Conservation (phyloP, 2,329 filamentous ascomycete genomes). For the Hymenoscyphus occultus region DNA sequence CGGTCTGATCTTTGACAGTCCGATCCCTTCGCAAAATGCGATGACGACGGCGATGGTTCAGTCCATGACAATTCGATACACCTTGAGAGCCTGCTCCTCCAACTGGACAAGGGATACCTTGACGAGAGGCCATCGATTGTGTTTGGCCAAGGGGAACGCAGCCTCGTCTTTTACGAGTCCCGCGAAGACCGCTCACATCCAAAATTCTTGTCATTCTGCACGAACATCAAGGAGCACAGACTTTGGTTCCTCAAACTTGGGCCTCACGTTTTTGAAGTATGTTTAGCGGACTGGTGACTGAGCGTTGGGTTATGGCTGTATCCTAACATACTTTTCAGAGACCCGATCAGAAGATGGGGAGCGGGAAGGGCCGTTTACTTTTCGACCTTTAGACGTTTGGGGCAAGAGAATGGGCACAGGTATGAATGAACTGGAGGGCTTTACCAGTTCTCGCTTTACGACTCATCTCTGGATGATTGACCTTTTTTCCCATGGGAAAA, state of each 20-base stretch:
- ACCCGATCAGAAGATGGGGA: background rate
- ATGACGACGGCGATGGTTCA: conserved; percentile 14
- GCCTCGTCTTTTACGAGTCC: background rate
- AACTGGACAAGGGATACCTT: conserved; percentile 1
- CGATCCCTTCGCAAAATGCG: conserved; percentile 8
- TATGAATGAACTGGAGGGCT: background rate
- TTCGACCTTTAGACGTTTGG: conserved; percentile 4
- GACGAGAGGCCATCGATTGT: conserved; percentile 3
- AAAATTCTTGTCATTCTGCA: background rate
- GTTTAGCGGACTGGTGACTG: background rate
- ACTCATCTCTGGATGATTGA: background rate
- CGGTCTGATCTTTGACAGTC: background rate
- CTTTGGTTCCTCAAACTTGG: background rate
- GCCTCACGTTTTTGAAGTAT: background rate
- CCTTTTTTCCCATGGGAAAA: background rate
- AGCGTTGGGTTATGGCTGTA: background rate
- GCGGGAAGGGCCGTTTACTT: background rate
- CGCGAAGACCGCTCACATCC: background rate
- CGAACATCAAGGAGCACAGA: background rate
- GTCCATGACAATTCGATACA: conserved; percentile 8
- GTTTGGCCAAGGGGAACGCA: background rate
- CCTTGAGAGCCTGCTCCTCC: background rate
- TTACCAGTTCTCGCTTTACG: background rate
- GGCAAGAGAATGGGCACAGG: background rate
- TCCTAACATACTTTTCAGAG: background rate